Evolutionary conservation across 176 grass and related monocot genomes (phyloP).

Genomic region (Musa acuminata): DNA sequence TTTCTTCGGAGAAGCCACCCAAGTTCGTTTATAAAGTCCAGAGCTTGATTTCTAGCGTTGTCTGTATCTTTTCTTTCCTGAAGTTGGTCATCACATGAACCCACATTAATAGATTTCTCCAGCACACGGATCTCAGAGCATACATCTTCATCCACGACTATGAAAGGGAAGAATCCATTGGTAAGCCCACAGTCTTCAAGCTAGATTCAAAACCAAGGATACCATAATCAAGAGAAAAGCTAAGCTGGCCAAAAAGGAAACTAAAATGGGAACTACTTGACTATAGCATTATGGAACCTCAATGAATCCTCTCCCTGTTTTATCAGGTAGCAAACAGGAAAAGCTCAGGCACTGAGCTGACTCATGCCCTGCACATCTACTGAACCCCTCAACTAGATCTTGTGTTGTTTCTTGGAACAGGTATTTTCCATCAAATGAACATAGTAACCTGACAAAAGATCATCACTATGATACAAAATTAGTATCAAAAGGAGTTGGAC

Average conservation of each 20-base stretch:
- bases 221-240: constrained; percentile 7
- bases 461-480: constrained; percentile 1
- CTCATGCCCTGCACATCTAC: constrained; percentile 22
- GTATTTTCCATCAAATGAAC: constrained; percentile 72
- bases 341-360: constrained; percentile 54
- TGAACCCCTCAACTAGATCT: constrained; percentile 28
- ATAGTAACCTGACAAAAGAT: constrained; percentile 57
- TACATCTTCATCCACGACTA: constrained; percentile 58
- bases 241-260: constrained; percentile 20
- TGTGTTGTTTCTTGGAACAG: constrained; percentile 57
- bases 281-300: constrained; percentile 36
- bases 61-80: constrained; percentile 22
- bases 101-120: constrained; percentile 48
- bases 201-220: background rate
- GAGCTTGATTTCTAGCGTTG: constrained; percentile 53
- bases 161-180: constrained; percentile 67
- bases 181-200: constrained; percentile 61
- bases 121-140: constrained; percentile 83
- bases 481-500: background rate
- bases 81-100: constrained; percentile 13
- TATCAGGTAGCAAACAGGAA: constrained; percentile 63
- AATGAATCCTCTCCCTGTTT: constrained; percentile 75
- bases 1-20: constrained; percentile 84
- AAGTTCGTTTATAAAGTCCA: constrained; percentile 82
- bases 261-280: constrained; percentile 2